phyloP scores from a whole-genome alignment of 441 rosid species.

The Euphorbia schlechtendalii region DNA sequence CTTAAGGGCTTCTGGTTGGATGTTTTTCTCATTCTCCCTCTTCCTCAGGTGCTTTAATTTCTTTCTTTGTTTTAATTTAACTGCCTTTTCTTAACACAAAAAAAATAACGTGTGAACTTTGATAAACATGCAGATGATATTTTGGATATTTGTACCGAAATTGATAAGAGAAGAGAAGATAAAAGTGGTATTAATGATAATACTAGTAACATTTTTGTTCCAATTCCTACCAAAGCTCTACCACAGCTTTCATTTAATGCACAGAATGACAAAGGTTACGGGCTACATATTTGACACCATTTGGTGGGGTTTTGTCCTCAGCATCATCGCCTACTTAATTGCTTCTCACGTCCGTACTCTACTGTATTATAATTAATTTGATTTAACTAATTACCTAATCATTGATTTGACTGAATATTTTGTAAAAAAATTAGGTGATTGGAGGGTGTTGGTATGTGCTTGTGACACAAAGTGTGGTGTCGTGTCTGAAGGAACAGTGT shows the following conservation, averaged over 20 bases:
- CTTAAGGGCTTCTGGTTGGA: conserved; percentile 69
- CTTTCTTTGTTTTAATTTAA: too few relatives aligned
- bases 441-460: conserved; percentile 91
- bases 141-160: conserved; percentile 57
- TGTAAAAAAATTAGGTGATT: conserved; percentile 31
- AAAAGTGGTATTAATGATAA: conserved; percentile 40
- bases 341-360: conserved; percentile 59
- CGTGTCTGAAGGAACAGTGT: conserved; percentile 52
- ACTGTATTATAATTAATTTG: too few relatives aligned
- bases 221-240: conserved; percentile 73
- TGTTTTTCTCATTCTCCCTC: conserved; percentile 56
- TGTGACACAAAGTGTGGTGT: conserved; percentile 51
- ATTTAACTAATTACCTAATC: not conserved
- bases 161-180: conserved; percentile 42
- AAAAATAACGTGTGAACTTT: too few relatives aligned
- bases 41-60: conserved; percentile 57
- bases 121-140: conserved; percentile 50
- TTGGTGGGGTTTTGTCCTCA: conserved; percentile 80
- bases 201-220: conserved; percentile 47
- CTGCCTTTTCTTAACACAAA: too few relatives aligned
- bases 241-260: conserved; percentile 56
- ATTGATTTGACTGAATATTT: too few relatives aligned
- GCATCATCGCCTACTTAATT: conserved; percentile 62
- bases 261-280: conserved; percentile 61
- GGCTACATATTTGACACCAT: conserved; percentile 76